Evolutionary conservation across 2,329 filamentous ascomycete species (phyloP), one percentile per base, ranked within the genome.

Genomic region (Aspergillus neotritici): DNA sequence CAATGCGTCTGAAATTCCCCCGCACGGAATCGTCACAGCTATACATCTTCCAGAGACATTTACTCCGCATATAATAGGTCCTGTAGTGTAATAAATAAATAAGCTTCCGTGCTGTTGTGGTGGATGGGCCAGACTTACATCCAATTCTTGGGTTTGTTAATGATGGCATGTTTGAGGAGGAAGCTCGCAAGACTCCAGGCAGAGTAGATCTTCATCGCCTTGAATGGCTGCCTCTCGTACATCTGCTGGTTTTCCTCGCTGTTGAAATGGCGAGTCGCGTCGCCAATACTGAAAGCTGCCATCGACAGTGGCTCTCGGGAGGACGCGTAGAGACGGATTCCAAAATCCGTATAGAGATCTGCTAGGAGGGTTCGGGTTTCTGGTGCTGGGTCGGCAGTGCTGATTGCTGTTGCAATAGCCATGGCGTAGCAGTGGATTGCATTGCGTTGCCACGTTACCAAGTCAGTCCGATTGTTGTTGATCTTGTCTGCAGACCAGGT

Each of bases 401-500:
- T 74, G 45, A 79, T 71, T 11, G 81, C 78, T 35, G 77, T 73
- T 13, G 82, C 78, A 32, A 83, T 71, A 6, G 84, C 82, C 80
- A 86, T 84, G 3, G 77, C 70, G 55, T 86, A 87, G 61, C 87
- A 91, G 63, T 94, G 87, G 35, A 94, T 90, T 1, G 87, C 83
- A 55, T 80, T 81, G 28, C 87, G 80, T 62, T 95, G 87, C 48
- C 86, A 78, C 40, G 80, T 81, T 16, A 88, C 77, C 34, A 94
- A 67, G 45, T 94, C 87, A 4, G 73, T 70, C 43, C 85, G 82
- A 55, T 85, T 84, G 61, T 86, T 91, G 66, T 94, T 94, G 67
- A 94, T 83, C 65, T 94, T 94, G 54, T 94, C 88, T 1, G 88
- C 86, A 14, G 84, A 86, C 89, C 89, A 94, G 4, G 90, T 79